Percentiles rank a stretch among this genome's conserved stretches.
Conservation (phyloP, 495 filamentous ascomycete genomes). For the Penicillium pulvis region DNA sequence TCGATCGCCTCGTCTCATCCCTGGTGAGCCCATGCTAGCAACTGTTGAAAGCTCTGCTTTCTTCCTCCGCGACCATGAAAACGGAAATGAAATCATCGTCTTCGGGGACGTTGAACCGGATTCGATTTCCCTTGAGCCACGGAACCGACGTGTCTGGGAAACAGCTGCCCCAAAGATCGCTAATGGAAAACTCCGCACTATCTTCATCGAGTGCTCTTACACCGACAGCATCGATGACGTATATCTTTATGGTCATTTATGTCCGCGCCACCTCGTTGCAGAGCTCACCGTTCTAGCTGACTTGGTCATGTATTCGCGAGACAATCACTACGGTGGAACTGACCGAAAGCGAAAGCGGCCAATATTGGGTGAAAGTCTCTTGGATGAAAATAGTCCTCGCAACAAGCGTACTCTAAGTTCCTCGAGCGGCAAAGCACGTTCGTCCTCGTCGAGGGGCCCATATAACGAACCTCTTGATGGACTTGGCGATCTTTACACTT, state of each 20-base stretch:
- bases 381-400: conserved; percentile 27
- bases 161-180: conserved; percentile 83
- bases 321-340: neutral
- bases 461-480: conserved; percentile 12
- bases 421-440: neutral
- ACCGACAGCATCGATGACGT: conserved; percentile 73
- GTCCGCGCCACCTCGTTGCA: conserved; percentile 74
- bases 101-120: conserved; percentile 97
- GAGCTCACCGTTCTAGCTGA: conserved; percentile 74
- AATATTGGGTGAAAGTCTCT: neutral
- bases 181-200: conserved; percentile 65
- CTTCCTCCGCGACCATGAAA: conserved; percentile 76
- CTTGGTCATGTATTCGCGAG: conserved; percentile 51
- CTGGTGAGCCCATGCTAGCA: conserved; percentile 36
- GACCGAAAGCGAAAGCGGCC: conserved; percentile 3
- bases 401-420: conserved; percentile 25
- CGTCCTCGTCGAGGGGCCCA: neutral
- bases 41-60: conserved; percentile 83
- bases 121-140: conserved; percentile 74
- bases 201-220: conserved; percentile 96
- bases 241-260: conserved; percentile 83
- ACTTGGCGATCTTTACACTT: conserved; percentile 10
- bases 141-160: conserved; percentile 77
- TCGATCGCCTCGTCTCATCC: conserved; percentile 29
- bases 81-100: conserved; percentile 77